Conservation (phyloP, 805 yeast species). For the Yarrowia phangngaensis region DNA sequence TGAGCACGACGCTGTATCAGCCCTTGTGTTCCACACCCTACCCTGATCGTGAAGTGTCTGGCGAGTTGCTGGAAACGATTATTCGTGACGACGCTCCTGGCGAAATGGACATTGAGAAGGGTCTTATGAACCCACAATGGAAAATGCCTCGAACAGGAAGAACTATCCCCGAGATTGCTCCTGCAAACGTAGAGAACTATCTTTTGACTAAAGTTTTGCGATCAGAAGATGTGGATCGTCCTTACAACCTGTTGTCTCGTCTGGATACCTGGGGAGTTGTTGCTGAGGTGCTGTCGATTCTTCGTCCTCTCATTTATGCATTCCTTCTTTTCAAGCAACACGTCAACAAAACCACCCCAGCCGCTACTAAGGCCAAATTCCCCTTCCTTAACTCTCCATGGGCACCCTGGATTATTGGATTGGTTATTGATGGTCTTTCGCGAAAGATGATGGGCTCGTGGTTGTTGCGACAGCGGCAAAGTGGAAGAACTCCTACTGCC, state of each 20-base stretch:
- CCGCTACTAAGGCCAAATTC: constrained; percentile 19
- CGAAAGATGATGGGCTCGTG: constrained; percentile 33
- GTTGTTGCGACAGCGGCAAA: constrained; percentile 28
- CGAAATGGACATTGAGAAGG: constrained; percentile 12
- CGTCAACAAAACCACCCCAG: constrained; percentile 8
- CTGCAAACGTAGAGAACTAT: constrained; percentile 31
- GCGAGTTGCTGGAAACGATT: constrained; percentile 33
- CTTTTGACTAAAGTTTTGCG: constrained; percentile 35
- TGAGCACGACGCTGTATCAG: constrained; percentile 34
- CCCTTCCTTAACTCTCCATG: constrained; percentile 34
- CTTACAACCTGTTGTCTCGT: constrained; percentile 36
- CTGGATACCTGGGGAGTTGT: constrained; percentile 31
- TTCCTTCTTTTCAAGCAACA: constrained; percentile 33
- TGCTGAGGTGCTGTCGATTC: constrained; percentile 40
- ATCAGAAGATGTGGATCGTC: constrained; percentile 39
- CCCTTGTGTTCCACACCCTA: constrained; percentile 37
- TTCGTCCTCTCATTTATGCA: constrained; percentile 43
- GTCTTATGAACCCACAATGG: constrained; percentile 28
- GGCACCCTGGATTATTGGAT: constrained; percentile 44
- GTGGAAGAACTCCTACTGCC: constrained; percentile 33
- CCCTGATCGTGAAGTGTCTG: constrained; percentile 41
- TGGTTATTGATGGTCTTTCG: constrained; percentile 38
- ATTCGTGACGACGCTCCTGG: background rate
- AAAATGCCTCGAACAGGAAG: constrained; percentile 35
- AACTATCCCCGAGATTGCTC: constrained; percentile 29